These are phyloP conservation scores for Tuber magnatum DNA, from an alignment of 495 filamentous ascomycete genomes.

Conservation along the genomic window DNA sequence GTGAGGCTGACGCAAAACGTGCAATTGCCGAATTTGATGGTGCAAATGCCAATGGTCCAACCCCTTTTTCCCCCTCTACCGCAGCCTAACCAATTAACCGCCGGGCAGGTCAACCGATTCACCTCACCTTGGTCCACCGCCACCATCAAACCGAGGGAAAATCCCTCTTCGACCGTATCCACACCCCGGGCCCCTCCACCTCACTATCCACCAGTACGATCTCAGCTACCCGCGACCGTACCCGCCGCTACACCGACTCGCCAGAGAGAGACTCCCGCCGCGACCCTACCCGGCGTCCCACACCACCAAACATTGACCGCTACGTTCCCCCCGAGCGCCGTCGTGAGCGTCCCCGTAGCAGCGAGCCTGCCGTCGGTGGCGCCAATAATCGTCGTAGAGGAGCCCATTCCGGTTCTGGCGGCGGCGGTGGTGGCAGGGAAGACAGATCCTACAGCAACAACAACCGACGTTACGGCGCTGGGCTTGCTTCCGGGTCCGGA, in stretches of 20 bases:
- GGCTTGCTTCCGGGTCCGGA: constrained; percentile 7
- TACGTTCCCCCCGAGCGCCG: constrained; percentile 63
- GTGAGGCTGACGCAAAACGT: constrained; percentile 57
- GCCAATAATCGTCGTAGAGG: constrained; percentile 52
- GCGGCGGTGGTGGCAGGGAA: constrained; percentile 34
- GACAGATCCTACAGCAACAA: constrained; percentile 24
- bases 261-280: constrained; percentile 40
- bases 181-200: constrained; percentile 45
- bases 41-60: constrained; percentile 73
- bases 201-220: background rate
- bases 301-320: constrained; percentile 61
- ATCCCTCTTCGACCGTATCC: constrained; percentile 61
- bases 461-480: background rate
- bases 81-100: constrained; percentile 13
- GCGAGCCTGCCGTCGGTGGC: constrained; percentile 41
- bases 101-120: constrained; percentile 65
- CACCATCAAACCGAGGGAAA: constrained; percentile 36
- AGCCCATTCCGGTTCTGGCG: constrained; percentile 43
- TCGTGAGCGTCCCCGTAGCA: constrained; percentile 39
- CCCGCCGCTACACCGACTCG: constrained; percentile 42
- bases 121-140: constrained; percentile 56
- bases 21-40: constrained; percentile 80
- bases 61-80: background rate
- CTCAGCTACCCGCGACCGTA: background rate
- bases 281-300: constrained; percentile 37